Base-by-base conservation (phyloP, 2,329 filamentous ascomycete genomes). In the Colletotrichum truncatum region DNA sequence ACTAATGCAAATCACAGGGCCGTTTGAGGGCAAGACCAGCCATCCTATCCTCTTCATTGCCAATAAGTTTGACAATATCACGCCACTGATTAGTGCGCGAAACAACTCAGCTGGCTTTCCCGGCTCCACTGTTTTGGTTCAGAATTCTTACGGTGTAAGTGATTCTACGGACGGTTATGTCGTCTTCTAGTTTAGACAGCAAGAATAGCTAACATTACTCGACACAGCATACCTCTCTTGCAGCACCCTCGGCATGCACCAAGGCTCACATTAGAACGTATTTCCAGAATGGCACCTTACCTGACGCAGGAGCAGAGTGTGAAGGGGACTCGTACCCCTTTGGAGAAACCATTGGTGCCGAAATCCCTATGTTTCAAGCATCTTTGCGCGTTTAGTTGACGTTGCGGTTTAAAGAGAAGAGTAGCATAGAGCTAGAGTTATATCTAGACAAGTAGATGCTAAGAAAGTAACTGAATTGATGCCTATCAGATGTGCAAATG, bases 121-220 rank as follows among this genome's bases (percentile, higher is more conserved):
- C 0, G 78, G 77, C 12, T 84, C 83, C 0, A 76, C 78, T 0
- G 73, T 87, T 6, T 71, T 87, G 25, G 76, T 81, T 11, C 83
- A 85, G 68, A 81, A 85, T 45, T 81, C 81, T 1, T 86, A 82
- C 39, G 85, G 85, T 4, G 83, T 84, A 76, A 74, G 81, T 73
- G n/a, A 9, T 5, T 8, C 12, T 12, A n/a, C n/a, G n/a, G n/a
- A n/a, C n/a, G 16, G 10, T 10, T 3, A 12, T 25, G 4, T 7
- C 30, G 9, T 36, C 2, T 12, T 32, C 30, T 12, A 26, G 7
- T 4, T 25, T 3, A 9, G 28, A 26, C 7, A 26, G 3, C 2
- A 46, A 5, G 10, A 8, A 1, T 23, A n/a, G 25, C 16, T 52
- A 25, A 49, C 38, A 26, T 7, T 11, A 21, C 3, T 11, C 34